phyloP scores from a whole-genome alignment of 2,329 filamentous ascomycete species.

The Ophiostoma sp. region DNA sequence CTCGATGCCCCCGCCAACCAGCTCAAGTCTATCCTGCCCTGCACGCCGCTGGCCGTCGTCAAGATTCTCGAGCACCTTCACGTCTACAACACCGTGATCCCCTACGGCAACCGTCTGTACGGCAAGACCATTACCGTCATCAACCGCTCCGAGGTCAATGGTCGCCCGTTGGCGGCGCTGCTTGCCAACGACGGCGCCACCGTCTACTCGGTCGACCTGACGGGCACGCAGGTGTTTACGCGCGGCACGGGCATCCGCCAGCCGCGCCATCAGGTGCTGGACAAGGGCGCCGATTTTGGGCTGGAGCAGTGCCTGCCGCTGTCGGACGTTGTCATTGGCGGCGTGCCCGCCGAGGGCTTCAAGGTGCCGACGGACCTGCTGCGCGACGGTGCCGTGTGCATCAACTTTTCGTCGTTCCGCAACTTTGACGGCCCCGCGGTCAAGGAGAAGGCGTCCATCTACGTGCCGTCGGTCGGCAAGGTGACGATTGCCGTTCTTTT shows the following conservation, averaged over 20 bases:
- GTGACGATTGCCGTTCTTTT: slow-evolving; percentile 92
- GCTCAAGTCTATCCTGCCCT: slow-evolving; percentile 91
- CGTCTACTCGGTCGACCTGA: slow-evolving; percentile 93
- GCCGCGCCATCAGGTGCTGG: slow-evolving; percentile 79
- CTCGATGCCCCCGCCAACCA: slow-evolving; percentile 74
- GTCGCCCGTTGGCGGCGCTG: slow-evolving; percentile 85
- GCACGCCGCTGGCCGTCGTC: slow-evolving; percentile 91
- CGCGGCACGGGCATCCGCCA: slow-evolving; percentile 85
- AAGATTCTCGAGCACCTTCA: slow-evolving; percentile 96
- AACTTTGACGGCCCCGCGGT: slow-evolving; percentile 85
- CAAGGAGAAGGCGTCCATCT: slow-evolving; percentile 95
- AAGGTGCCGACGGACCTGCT: slow-evolving; percentile 85
- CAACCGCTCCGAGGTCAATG: slow-evolving; percentile 94
- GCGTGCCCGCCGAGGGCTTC: slow-evolving; percentile 83
- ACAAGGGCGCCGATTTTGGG: slow-evolving; percentile 71
- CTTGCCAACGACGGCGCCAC: slow-evolving; percentile 94
- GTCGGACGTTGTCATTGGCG: slow-evolving; percentile 92
- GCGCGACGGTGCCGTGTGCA: slow-evolving; percentile 90
- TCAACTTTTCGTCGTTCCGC: slow-evolving; percentile 95
- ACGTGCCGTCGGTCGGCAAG: slow-evolving; percentile 95
- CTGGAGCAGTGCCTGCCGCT: slow-evolving; percentile 79
- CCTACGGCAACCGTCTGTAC: slow-evolving; percentile 88
- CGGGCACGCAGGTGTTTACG: slow-evolving; percentile 88
- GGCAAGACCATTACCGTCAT: slow-evolving; percentile 95
- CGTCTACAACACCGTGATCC: slow-evolving; percentile 93